These are phyloP conservation scores for Kalmanozyma brasiliensis DNA, from an alignment of 1,284 basidiomycete species.

Conservation along the genomic window DNA sequence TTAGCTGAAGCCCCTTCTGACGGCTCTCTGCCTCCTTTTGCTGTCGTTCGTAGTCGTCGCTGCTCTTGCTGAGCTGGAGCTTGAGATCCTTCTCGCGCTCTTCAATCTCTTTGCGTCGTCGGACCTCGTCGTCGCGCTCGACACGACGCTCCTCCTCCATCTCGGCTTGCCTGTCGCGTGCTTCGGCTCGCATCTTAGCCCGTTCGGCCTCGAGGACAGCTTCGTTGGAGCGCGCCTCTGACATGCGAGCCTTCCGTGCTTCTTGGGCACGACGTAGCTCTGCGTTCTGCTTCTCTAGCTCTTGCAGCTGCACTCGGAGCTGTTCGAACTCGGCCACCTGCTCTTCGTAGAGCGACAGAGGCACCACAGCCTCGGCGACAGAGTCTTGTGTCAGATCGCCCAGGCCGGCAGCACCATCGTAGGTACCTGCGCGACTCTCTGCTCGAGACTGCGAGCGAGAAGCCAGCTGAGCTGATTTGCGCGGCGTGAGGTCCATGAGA, in stretches of 20 bases:
- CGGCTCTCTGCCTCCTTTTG: conserved; percentile 66
- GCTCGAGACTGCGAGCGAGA: conserved; percentile 37
- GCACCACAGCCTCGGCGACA: conserved; percentile 50
- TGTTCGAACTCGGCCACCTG: conserved; percentile 66
- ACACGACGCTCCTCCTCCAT: conserved; percentile 56
- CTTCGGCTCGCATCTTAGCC: conserved; percentile 71
- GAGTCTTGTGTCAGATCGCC: conserved; percentile 41
- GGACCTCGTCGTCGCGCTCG: conserved; percentile 60
- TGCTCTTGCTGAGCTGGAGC: conserved; percentile 69
- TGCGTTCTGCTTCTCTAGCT: conserved; percentile 47
- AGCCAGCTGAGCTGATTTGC: conserved; percentile 44
- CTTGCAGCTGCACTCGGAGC: conserved; percentile 59
- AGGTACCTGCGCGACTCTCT: conserved; percentile 31
- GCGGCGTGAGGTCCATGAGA: conserved; percentile 53
- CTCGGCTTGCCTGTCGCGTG: conserved; percentile 73
- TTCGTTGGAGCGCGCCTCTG: conserved; percentile 43
- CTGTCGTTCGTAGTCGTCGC: conserved; percentile 71
- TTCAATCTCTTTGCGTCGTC: conserved; percentile 52
- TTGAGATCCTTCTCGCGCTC: conserved; percentile 40
- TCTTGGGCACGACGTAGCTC: conserved; percentile 46
- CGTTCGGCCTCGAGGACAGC: conserved; percentile 65
- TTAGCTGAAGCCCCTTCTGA: conserved; percentile 40
- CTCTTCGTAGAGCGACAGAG: conserved; percentile 63
- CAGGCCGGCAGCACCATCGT: conserved; percentile 4
- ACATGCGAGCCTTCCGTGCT: conserved; percentile 32